Evolutionary conservation across 2,329 filamentous ascomycete genomes (phyloP).

Genomic region (Penicillium crustosum): DNA sequence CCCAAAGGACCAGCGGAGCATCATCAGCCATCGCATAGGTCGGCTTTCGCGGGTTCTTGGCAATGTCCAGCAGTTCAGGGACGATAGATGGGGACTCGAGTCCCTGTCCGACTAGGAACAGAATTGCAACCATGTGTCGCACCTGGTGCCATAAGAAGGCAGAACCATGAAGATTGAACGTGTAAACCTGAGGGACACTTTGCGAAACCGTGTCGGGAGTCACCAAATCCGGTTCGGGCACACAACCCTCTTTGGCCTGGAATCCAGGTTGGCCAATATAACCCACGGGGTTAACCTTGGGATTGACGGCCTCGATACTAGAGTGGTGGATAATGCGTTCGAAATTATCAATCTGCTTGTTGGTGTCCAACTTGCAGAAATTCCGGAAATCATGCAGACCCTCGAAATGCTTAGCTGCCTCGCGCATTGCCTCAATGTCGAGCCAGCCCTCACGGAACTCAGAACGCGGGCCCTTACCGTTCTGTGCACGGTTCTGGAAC

Average conservation of each 20-base stretch:
- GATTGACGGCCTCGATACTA: slow-evolving; percentile 69
- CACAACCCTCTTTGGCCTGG: slow-evolving; percentile 32
- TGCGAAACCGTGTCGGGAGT: slow-evolving; percentile 32
- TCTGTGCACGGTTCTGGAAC: slow-evolving; percentile 38
- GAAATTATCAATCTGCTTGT: slow-evolving; percentile 86
- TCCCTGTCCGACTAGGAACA: slow-evolving; percentile 91
- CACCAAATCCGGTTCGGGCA: slow-evolving; percentile 15
- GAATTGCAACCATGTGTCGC: slow-evolving; percentile 82
- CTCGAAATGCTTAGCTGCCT: slow-evolving; percentile 75
- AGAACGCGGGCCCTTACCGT: slow-evolving; percentile 22
- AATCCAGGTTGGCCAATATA: slow-evolving; percentile 55
- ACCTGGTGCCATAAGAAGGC: slow-evolving; percentile 99
- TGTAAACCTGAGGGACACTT: slow-evolving; percentile 66
- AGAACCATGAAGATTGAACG: slow-evolving; percentile 82
- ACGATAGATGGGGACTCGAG: slow-evolving; percentile 75
- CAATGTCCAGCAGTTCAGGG: slow-evolving; percentile 70
- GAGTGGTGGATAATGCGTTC: slow-evolving; percentile 75
- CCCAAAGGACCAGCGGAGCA: slow-evolving; percentile 88
- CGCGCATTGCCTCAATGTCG: slow-evolving; percentile 81
- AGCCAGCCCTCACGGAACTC: slow-evolving; percentile 69
- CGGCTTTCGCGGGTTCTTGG: slow-evolving; percentile 71
- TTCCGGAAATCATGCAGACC: slow-evolving; percentile 94
- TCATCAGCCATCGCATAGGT: slow-evolving; percentile 90
- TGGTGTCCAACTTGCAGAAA: slow-evolving; percentile 89
- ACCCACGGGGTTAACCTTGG: slow-evolving; percentile 54